These are phyloP conservation scores for Tylopilus sp. DNA, from an alignment of 768 basidiomycete species.

Conservation along the genomic window DNA sequence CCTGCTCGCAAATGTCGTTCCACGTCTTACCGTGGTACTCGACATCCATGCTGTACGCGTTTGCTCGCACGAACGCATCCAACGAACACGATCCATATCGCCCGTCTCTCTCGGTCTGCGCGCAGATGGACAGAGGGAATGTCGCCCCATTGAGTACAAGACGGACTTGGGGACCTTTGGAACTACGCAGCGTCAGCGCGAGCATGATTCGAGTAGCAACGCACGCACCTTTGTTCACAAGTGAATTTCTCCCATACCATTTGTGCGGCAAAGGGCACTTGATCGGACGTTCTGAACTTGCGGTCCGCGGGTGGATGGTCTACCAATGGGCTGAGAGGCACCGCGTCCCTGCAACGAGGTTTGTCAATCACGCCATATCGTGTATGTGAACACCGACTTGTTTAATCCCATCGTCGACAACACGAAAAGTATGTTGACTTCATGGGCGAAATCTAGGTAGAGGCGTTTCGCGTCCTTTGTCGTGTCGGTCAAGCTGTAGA, in stretches of 20 bases:
- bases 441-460: slow-evolving; percentile 45
- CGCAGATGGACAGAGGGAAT: slow-evolving; percentile 36
- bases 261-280: slow-evolving; percentile 41
- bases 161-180: slow-evolving; percentile 39
- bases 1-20: slow-evolving; percentile 37
- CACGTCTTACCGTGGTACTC: slow-evolving; percentile 32
- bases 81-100: slow-evolving; percentile 38
- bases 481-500: no score
- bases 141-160: slow-evolving; percentile 40
- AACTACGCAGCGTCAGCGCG: slow-evolving; percentile 19
- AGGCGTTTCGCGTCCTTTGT: no score
- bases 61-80: slow-evolving; percentile 30
- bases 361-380: not conserved
- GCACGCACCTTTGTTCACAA: no score
- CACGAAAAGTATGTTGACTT: slow-evolving; percentile 35
- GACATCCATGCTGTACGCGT: slow-evolving; percentile 21
- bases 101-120: slow-evolving; percentile 23
- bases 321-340: slow-evolving; percentile 22
- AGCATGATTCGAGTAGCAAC: no score
- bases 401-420: slow-evolving; percentile 37
- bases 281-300: slow-evolving; percentile 37
- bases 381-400: slow-evolving; percentile 21
- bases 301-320: slow-evolving; percentile 25
- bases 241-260: slow-evolving; percentile 44
- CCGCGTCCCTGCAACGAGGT: slow-evolving; percentile 26